phyloP scores from a whole-genome alignment of 352 stramenopile species.

The Blastocystis sp. region DNA sequence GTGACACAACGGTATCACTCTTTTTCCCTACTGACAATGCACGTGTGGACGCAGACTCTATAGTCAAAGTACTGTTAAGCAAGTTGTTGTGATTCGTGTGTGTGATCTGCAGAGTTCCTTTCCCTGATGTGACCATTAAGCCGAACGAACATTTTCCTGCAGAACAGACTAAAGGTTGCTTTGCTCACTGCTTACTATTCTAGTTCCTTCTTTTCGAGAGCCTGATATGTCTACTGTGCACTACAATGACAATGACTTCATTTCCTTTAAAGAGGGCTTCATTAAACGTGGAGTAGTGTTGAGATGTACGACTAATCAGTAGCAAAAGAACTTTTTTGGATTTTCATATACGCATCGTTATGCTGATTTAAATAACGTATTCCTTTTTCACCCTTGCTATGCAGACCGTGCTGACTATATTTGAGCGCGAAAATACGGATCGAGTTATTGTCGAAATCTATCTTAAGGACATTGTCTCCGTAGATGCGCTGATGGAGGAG shows the following conservation, averaged over 20 bases:
- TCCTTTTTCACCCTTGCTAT: background rate
- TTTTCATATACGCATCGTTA: background rate
- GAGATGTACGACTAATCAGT: background rate
- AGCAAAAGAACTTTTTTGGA: conserved; percentile 37
- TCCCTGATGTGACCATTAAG: conserved; percentile 9
- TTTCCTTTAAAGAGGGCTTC: background rate
- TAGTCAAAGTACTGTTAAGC: background rate
- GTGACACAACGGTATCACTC: background rate
- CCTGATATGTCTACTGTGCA: background rate
- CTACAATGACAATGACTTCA: conserved; percentile 52
- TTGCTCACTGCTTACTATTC: background rate
- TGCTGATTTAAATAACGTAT: background rate
- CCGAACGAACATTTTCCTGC: conserved; percentile 2
- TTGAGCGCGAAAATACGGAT: background rate
- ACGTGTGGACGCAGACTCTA: background rate
- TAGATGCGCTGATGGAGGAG: background rate
- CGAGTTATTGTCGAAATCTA: background rate
- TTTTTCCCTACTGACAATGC: background rate
- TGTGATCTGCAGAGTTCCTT: background rate
- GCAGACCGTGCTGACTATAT: background rate
- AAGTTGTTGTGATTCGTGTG: background rate
- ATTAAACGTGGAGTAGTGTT: background rate
- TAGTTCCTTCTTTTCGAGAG: background rate
- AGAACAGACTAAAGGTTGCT: background rate
- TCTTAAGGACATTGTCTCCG: background rate